phyloP scores from a whole-genome alignment of 495 filamentous ascomycete genomes.

The Neurospora pannonica region DNA sequence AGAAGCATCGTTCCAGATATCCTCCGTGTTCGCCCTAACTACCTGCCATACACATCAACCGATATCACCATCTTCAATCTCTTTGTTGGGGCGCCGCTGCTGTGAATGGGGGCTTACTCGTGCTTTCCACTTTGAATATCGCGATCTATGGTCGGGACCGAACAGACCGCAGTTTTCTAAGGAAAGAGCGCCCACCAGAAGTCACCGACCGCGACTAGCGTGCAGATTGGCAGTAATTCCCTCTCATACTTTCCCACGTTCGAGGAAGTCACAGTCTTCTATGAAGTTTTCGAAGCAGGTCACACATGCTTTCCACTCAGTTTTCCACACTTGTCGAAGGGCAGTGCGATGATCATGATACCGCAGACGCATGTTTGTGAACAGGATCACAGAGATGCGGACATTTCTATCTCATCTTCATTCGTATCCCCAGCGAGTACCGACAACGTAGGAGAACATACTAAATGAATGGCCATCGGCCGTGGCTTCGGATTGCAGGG shows the following conservation, averaged over 20 bases:
- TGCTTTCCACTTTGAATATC: neutral
- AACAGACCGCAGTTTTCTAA: neutral
- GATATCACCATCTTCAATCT: neutral
- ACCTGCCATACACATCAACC: neutral
- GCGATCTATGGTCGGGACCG: neutral
- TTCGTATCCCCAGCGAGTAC: neutral
- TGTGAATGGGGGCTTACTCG: neutral
- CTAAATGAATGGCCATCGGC: neutral
- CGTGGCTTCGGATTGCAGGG: neutral
- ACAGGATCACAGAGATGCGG: neutral
- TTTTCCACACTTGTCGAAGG: neutral
- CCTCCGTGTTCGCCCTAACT: neutral
- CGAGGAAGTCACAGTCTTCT: neutral
- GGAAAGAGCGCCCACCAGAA: neutral
- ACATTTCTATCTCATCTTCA: neutral
- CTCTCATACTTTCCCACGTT: neutral
- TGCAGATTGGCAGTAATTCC: neutral
- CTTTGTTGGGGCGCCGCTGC: neutral
- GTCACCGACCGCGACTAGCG: neutral
- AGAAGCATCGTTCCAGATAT: neutral
- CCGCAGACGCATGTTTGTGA: neutral
- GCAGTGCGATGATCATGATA: neutral
- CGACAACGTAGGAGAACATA: neutral
- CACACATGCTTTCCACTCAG: neutral
- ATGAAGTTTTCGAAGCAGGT: neutral